Base-by-base conservation (phyloP, 2,329 filamentous ascomycete species). In the Beauveria brongniartii region DNA sequence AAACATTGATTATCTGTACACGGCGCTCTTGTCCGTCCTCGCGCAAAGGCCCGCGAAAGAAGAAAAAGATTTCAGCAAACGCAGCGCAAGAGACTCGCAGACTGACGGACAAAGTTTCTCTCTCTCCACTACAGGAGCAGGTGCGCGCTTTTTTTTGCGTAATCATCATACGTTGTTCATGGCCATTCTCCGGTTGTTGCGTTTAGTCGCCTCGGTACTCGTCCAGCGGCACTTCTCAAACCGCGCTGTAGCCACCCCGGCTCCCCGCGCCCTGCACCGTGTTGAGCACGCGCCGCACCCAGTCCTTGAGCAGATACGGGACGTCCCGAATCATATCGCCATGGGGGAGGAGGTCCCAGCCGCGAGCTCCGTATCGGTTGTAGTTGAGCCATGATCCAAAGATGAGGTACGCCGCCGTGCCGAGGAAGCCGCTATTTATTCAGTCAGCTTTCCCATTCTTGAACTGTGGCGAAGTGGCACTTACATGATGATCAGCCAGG, bases 331-430 rank as follows among this genome's bases (percentile, higher is more conserved):
- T 89, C 0, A 90, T 89, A 73, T 99, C 94, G 65, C 90, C 90
- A 72, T 97, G 93, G 16, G 94, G 94, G 20, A 97, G 80, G 20
- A 97, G 82, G 69, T 97, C 94, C 92, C 92, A 97, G 61, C 94
- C 94, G 50, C 93, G 84, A 57, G 93, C 92, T 53, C 93, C 93
- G 74, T 96, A 96, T 64, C 92, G 90, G 78, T 92, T 97, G 82
- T 97, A 97, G 80, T 97, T 97, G 73, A 97, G 86, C 94, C 94
- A 99, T 22, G 92, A 96, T 65, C 93, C 92, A 71, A 97, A 97
- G 73, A 97, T 96, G 66, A 99, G 87, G 77, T 97, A 99, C 26
- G 92, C 79, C 2, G 94, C 91, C 46, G 86, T 88, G 51, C 84
- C 84, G 64, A 97, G 82, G 82, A 99, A 99, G 63, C 88, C 77